Conservation (phyloP, 2,329 filamentous ascomycete genomes). For the Hypoxylon rubiginosum region DNA sequence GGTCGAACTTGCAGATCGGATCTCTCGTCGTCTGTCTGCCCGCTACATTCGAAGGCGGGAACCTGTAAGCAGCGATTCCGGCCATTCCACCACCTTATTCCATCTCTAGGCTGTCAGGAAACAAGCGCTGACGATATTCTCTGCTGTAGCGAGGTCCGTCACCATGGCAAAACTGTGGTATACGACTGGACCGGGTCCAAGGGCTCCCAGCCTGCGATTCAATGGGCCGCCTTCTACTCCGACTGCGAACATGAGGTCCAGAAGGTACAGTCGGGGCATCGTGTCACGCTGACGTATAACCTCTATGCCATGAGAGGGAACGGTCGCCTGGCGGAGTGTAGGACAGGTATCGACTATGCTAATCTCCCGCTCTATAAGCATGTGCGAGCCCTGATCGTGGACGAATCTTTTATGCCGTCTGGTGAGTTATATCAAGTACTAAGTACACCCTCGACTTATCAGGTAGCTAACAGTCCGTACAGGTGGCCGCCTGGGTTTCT, state of each 20-base stretch:
- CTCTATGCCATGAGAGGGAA: constrained; percentile 59
- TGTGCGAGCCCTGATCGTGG: neutral
- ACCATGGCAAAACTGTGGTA: constrained; percentile 51
- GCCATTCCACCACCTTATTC: too few species aligned
- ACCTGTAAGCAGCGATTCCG: constrained; percentile 45
- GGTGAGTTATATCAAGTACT: neutral
- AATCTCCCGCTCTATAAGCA: constrained; percentile 18
- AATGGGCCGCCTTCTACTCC: constrained; percentile 67
- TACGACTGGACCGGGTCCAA: constrained; percentile 58
- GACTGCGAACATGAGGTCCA: constrained; percentile 67
- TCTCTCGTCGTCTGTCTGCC: constrained; percentile 67
- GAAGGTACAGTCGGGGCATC: constrained; percentile 64
- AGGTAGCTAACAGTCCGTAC: neutral
- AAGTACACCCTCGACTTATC: neutral
- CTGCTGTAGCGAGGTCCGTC: constrained; percentile 52
- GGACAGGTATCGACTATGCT: neutral
- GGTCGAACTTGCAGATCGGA: constrained; percentile 62
- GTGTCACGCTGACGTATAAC: constrained; percentile 72
- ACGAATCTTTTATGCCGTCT: neutral
- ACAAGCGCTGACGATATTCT: neutral
- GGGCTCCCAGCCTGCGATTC: constrained; percentile 34
- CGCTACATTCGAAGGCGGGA: constrained; percentile 55
- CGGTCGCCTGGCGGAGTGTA: constrained; percentile 13
- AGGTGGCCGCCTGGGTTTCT: constrained; percentile 8
- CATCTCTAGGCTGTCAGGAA: neutral